phyloP scores from a whole-genome alignment of 352 stramenopile species.

The Phytophthora cryptogea region DNA sequence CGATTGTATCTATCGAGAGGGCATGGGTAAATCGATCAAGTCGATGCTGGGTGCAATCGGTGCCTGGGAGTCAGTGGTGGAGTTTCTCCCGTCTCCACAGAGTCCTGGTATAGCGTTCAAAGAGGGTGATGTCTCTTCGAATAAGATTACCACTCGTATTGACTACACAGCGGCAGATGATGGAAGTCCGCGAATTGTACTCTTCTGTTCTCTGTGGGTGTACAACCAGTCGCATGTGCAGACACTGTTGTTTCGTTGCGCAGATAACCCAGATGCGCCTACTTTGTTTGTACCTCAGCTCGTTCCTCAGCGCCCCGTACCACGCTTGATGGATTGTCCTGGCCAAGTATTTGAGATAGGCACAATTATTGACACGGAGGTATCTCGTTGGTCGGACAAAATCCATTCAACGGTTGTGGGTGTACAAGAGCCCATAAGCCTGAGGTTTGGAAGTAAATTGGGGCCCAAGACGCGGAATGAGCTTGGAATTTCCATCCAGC shows the following conservation, averaged over 20 bases:
- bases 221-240: slow-evolving; percentile 91
- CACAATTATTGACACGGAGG: slow-evolving; percentile 83
- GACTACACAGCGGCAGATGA: slow-evolving; percentile 86
- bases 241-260: slow-evolving; percentile 74
- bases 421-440: slow-evolving; percentile 77
- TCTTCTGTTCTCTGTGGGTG: slow-evolving; percentile 88
- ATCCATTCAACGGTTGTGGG: slow-evolving; percentile 87
- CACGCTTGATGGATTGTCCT: slow-evolving; percentile 84
- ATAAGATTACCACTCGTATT: slow-evolving; percentile 71
- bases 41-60: slow-evolving; percentile 60
- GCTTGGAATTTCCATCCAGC: slow-evolving; percentile 86
- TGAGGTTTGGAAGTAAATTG: slow-evolving; percentile 78
- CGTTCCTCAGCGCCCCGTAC: slow-evolving; percentile 67
- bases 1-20: slow-evolving; percentile 84
- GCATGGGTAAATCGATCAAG: slow-evolving; percentile 69
- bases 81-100: slow-evolving; percentile 70
- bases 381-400: slow-evolving; percentile 86
- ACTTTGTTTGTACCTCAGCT: slow-evolving; percentile 67
- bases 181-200: slow-evolving; percentile 79
- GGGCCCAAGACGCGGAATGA: slow-evolving; percentile 74
- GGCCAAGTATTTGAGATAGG: slow-evolving; percentile 86
- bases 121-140: slow-evolving; percentile 65
- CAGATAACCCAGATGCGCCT: slow-evolving; percentile 51
- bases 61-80: slow-evolving; percentile 64
- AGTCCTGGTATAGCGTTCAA: slow-evolving; percentile 64